Conservation (phyloP, 345 rosid species). For the Linum usitatissimum region DNA sequence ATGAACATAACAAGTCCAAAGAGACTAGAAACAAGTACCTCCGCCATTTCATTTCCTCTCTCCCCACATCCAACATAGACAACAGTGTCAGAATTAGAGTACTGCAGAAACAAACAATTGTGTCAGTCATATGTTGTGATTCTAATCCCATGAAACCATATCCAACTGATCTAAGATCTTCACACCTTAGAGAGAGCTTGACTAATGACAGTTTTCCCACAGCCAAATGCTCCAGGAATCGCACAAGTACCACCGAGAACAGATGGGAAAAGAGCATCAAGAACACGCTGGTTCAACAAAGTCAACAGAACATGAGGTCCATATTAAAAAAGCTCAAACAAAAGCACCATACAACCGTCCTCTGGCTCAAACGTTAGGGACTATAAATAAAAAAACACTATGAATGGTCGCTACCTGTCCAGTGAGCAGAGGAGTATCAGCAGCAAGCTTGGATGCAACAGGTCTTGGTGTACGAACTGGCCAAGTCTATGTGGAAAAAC, state of each 20-base stretch:
- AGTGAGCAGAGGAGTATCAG: slow-evolving; percentile 94
- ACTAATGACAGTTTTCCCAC: slow-evolving; percentile 99
- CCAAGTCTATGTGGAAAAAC: slow-evolving; percentile 51
- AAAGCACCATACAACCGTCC: not conserved
- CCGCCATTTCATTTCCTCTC: slow-evolving; percentile 99
- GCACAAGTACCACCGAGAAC: slow-evolving; percentile 99
- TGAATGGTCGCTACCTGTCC: slow-evolving; percentile 56
- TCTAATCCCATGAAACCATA: not conserved
- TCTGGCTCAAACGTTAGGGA: too few species aligned
- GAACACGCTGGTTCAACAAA: slow-evolving; percentile 67
- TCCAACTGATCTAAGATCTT: slow-evolving; percentile 7
- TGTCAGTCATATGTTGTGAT: not conserved
- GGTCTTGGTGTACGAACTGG: slow-evolving; percentile 99
- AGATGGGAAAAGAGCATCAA: slow-evolving; percentile 98
- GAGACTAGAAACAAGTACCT: slow-evolving; percentile 34
- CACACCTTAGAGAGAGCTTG: slow-evolving; percentile 99
- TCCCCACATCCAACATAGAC: slow-evolving; percentile 99
- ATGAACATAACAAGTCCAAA: slow-evolving; percentile 7
- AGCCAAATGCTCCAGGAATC: slow-evolving; percentile 99
- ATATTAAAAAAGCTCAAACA: not conserved
- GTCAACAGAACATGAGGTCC: slow-evolving; percentile 14
- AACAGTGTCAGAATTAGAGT: slow-evolving; percentile 95
- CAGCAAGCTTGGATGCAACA: slow-evolving; percentile 98
- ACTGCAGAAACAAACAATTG: slow-evolving; percentile 38
- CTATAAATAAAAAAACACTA: not conserved